A percentile compares a stretch with the other conserved stretches of the same genome.
Conservation (phyloP, 345 rosid species). For the Sapria himalayana region DNA sequence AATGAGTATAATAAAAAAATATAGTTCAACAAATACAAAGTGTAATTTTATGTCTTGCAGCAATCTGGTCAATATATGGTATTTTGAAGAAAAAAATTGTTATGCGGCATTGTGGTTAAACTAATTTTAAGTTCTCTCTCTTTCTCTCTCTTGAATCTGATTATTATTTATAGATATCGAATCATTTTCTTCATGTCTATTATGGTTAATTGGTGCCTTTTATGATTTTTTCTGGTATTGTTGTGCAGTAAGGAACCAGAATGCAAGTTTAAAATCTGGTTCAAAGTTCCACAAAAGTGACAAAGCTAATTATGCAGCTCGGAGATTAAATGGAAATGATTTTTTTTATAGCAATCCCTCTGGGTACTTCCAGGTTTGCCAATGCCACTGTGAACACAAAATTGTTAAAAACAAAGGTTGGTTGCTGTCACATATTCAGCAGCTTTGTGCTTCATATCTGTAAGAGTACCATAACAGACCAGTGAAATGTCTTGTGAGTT, state of each 20-base stretch:
- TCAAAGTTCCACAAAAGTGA: slow-evolving; percentile 19
- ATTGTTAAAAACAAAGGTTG: too few species aligned
- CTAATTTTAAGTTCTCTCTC: too few species aligned
- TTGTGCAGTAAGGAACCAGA: slow-evolving; percentile 25
- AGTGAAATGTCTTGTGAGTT: not conserved
- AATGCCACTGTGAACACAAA: slow-evolving; percentile 1
- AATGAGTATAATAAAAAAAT: too few species aligned
- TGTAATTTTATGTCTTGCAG: too few species aligned
- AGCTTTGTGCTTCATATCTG: not conserved
- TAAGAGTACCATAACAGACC: not conserved
- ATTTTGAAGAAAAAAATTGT: too few species aligned
- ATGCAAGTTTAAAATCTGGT: slow-evolving; percentile 8
- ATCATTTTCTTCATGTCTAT: too few species aligned
- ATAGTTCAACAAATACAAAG: too few species aligned
- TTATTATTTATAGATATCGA: too few species aligned
- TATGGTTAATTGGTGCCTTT: too few species aligned
- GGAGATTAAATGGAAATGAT: slow-evolving; percentile 16
- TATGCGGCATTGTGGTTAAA: too few species aligned
- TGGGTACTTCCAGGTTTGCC: slow-evolving; percentile 22
- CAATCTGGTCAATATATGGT: too few species aligned
- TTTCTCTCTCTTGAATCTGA: too few species aligned
- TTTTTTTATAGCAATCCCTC: slow-evolving; percentile 32
- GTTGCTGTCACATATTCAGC: not conserved
- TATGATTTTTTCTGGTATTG: slow-evolving; percentile 1
- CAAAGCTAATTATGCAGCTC: slow-evolving; percentile 16